These are phyloP conservation scores for Phlyctochytrium arcticum DNA, from an alignment of 192 early-diverging fungal genomes.

Conservation along the genomic window DNA sequence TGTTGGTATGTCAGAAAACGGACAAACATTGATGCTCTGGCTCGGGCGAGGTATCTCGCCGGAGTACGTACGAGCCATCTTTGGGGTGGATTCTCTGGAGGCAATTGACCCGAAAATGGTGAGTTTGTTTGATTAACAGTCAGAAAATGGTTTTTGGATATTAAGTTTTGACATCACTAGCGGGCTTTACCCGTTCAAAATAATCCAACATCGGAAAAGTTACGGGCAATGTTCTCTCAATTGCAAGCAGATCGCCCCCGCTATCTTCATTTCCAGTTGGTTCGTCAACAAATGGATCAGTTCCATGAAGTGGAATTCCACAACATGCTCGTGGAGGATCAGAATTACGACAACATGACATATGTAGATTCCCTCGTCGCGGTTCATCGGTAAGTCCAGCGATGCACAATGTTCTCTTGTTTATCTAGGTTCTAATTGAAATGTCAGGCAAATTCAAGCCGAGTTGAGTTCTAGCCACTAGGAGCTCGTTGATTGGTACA, in stretches of 20 bases:
- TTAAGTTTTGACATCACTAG: conserved; percentile 23
- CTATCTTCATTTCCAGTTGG: conserved; percentile 66
- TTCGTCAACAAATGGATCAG: conserved; percentile 81
- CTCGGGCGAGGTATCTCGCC: conserved; percentile 68
- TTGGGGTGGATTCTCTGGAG: conserved; percentile 74
- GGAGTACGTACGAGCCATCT: conserved; percentile 66
- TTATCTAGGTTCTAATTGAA: neutral
- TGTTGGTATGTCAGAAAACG: conserved; percentile 57
- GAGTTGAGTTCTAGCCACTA: no score
- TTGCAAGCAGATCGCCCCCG: conserved; percentile 62
- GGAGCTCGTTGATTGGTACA: no score
- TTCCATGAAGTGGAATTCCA: conserved; percentile 72
- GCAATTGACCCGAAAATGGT: conserved; percentile 68
- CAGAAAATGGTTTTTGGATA: neutral
- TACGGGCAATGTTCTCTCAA: conserved; percentile 62
- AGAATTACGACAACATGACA: conserved; percentile 78
- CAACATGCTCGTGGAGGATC: conserved; percentile 80
- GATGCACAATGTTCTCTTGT: neutral
- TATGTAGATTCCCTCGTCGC: conserved; percentile 91
- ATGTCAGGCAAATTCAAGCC: conserved; percentile 37
- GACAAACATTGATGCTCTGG: conserved; percentile 77
- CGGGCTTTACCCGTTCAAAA: conserved; percentile 62
- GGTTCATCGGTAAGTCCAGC: conserved; percentile 65
- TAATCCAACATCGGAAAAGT: conserved; percentile 55
- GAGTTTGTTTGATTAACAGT: neutral